A percentile compares a stretch with the other conserved stretches of the same genome.
phyloP scores from a whole-genome alignment of 2,329 filamentous ascomycete genomes.

The Penicillium sp. region DNA sequence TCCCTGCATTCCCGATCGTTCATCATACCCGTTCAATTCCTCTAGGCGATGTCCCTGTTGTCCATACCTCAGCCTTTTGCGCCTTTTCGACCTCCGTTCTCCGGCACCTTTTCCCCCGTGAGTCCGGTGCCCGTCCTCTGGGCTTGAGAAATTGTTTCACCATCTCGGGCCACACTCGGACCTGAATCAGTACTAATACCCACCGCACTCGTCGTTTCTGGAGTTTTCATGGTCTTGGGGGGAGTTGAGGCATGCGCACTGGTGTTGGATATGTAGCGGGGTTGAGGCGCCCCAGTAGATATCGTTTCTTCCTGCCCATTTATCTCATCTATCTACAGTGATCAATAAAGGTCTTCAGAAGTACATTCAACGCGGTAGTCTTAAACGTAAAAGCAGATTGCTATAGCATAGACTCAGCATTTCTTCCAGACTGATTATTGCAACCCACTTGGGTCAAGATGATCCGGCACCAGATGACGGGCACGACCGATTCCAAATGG shows the following conservation, averaged over 20 bases:
- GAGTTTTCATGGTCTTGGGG: background rate
- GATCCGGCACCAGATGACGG: too few relatives aligned
- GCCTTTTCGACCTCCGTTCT: background rate
- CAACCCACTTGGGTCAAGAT: too few relatives aligned
- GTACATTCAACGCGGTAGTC: background rate
- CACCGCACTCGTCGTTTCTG: slow-evolving; percentile 4
- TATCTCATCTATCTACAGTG: background rate
- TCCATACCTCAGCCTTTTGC: background rate
- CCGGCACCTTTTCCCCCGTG: background rate
- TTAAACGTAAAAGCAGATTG: background rate
- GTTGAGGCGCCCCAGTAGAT: background rate
- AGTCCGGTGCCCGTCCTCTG: background rate
- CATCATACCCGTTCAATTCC: background rate
- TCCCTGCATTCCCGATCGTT: background rate
- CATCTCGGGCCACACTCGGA: background rate
- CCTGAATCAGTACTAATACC: slow-evolving; percentile 19
- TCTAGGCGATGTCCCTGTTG: slow-evolving; percentile 6
- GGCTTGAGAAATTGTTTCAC: background rate
- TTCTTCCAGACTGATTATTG: background rate
- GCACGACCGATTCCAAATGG: too few relatives aligned
- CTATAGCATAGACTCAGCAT: background rate
- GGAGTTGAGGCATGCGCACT: background rate
- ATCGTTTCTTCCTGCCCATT: background rate
- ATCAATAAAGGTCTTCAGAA: background rate
- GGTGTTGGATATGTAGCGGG: slow-evolving; percentile 4